Base-by-base conservation (phyloP, 495 filamentous ascomycete genomes). In the Aspergillus kassunensis region DNA sequence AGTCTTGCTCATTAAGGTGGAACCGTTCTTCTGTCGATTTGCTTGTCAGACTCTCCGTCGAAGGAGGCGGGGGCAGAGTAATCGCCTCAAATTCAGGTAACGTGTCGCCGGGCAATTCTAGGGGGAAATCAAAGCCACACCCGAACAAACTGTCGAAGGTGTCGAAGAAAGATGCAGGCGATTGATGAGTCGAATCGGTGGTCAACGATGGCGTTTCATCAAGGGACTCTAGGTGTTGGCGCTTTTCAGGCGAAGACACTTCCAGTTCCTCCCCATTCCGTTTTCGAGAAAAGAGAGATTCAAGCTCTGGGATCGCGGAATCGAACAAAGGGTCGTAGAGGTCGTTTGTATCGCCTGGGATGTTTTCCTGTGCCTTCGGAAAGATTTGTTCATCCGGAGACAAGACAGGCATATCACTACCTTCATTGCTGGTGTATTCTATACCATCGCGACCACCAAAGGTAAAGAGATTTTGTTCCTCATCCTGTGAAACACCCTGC, bases 1-100 rank as follows among this genome's bases (percentile, higher is more conserved):
- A 1, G 44, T 67, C 53, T 18, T 55, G 47, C 10, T 52, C 29
- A 39, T 53, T 30, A 13, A 67, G 48, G 39, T 43, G 44, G 19
- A 67, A 67, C 31, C 59, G 36, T 15, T 61, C 12, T 33, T 59
- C 60, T 11, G 61, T 64, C 8, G 35, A 24, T 29, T 67, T 57
- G 31, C 58, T 63, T 27, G 44, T 27, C 7, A 45, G 51, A 21
- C 52, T 45, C 29, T 29, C 23, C 16, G 6, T 16, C 1, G 7
- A n/a, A n/a, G n/a, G n/a, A n/a, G n/a, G 8, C 13, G 43, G 25
- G 41, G 23, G 24, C 6, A 19, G 44, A 15, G 39, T 25, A n/a
- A 33, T 4, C 19, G 34, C 44, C 24, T 31, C 25, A 9, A 34
- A 30, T 27, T 37, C 33, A 6, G 33, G 33, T n/a, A 49, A 23